Base-by-base conservation (phyloP, 257 asterid genomes). In the Fraxinus pennsylvanica region DNA sequence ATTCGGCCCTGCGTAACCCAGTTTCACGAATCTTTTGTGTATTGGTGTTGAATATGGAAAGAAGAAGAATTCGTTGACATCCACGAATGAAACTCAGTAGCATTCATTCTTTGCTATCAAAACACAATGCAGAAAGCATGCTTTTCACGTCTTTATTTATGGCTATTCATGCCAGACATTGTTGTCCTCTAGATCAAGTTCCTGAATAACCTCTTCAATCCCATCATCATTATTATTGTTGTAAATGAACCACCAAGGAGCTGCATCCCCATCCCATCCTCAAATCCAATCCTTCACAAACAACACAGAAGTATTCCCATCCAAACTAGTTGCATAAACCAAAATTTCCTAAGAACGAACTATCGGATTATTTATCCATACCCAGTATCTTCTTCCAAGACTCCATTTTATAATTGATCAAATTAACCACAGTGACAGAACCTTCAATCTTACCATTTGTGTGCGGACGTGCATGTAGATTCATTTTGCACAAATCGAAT, bases 71-170 rank as follows among this genome's bases (percentile, higher is more conserved):
- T 96, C 97, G 75, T 96, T 97, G 35, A 92, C 98, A 65, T 96
- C 99, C 97, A 93, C 92, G 78, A 92, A 96, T 0, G 97, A 88
- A 25, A 93, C 87, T 97, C 99, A 96, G 10, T 78, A 36, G 82
- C 98, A 96, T 78, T 90, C 92, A 27, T 84, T 81, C 80, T 82
- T 91, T 17, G 98, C 97, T 80, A 92, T 81, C 9, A 93, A 86
- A 38, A 97, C 96, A 75, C 98, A 93, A 75, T 93, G 97, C 2
- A 98, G 93, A 87, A 96, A 93, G 0, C 99, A 97, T 12, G 99
- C 98, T 86, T 96, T 98, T 75, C 93, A 97, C 32, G 98, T 93
- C 85, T 96, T 93, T 81, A 96, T 86, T 98, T 97, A 96, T 0
- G 98, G 99, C 98, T 98, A 96, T 1, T 85, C 90, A 57, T 93